phyloP scores from a whole-genome alignment of 441 rosid genomes.

The Hypseocharis bilobata region DNA sequence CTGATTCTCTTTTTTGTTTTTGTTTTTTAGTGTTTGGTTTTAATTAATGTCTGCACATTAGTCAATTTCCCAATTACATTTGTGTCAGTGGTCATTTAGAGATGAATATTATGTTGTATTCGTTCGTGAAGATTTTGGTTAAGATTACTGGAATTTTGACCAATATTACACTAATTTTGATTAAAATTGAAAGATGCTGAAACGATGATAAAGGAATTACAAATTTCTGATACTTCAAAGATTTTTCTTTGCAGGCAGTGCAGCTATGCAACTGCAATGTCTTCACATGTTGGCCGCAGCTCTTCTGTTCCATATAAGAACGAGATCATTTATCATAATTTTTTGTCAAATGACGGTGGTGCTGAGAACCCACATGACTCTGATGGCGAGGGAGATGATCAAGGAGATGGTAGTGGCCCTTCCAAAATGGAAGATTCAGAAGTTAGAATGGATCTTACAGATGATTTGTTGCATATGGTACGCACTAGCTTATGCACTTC shows the following conservation, averaged over 20 bases:
- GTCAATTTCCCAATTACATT: no score
- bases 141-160: no score
- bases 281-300: slow-evolving; percentile 35
- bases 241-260: slow-evolving; percentile 36
- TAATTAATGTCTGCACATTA: no score
- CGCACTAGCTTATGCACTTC: slow-evolving; percentile 1
- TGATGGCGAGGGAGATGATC: slow-evolving; percentile 39
- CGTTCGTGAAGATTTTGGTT: no score
- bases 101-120: no score
- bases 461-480: slow-evolving; percentile 92
- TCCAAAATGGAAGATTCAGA: slow-evolving; percentile 46
- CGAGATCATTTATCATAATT: slow-evolving; percentile 49
- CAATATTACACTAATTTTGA: background rate
- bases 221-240: slow-evolving; percentile 11
- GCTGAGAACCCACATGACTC: slow-evolving; percentile 33
- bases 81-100: no score
- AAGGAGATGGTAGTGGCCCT: slow-evolving; percentile 36
- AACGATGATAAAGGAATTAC: no score
- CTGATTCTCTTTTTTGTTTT: no score
- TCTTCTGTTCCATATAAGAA: slow-evolving; percentile 32
- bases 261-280: slow-evolving; percentile 24
- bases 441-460: slow-evolving; percentile 84
- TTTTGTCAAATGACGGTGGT: slow-evolving; percentile 46
- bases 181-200: no score
- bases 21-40: no score